A percentile compares a stretch with the other conserved stretches of the same genome.
Conservation (phyloP, 768 basidiomycete species). For the Naganishia vishniacii region DNA sequence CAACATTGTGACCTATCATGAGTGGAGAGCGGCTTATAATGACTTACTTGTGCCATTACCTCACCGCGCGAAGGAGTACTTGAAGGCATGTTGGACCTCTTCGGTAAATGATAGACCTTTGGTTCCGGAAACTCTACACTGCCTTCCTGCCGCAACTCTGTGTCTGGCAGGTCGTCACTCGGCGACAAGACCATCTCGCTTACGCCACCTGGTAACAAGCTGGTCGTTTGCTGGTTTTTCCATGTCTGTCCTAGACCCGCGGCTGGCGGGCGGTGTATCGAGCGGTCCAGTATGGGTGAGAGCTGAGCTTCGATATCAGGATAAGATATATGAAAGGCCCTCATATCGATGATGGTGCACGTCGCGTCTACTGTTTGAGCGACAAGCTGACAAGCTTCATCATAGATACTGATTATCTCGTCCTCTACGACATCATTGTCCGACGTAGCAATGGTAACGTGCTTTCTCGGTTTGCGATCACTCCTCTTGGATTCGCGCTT, state of each 20-base stretch:
- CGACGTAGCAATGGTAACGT: background rate
- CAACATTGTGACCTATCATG: no score
- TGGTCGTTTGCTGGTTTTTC: background rate
- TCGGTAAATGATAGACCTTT: constrained; percentile 13
- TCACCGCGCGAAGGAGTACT: background rate
- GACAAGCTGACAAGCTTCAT: constrained; percentile 43
- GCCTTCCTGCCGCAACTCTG: background rate
- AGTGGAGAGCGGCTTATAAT: no score
- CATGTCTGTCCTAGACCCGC: background rate
- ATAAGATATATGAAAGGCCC: constrained; percentile 44
- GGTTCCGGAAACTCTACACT: background rate
- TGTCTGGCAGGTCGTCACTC: constrained; percentile 1
- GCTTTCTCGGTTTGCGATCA: background rate
- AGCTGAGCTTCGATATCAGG: constrained; percentile 22
- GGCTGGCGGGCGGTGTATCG: background rate
- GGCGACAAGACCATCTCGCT: background rate
- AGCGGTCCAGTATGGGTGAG: background rate
- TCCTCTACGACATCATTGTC: background rate
- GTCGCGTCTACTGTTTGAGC: constrained; percentile 39
- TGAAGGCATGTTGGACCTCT: background rate
- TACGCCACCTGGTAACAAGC: background rate
- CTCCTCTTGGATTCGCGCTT: constrained; percentile 8
- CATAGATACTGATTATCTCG: constrained; percentile 31
- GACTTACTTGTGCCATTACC: background rate
- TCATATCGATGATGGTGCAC: constrained; percentile 41